Conservation (phyloP, 306 rosid species). For the Fagus crenata region DNA sequence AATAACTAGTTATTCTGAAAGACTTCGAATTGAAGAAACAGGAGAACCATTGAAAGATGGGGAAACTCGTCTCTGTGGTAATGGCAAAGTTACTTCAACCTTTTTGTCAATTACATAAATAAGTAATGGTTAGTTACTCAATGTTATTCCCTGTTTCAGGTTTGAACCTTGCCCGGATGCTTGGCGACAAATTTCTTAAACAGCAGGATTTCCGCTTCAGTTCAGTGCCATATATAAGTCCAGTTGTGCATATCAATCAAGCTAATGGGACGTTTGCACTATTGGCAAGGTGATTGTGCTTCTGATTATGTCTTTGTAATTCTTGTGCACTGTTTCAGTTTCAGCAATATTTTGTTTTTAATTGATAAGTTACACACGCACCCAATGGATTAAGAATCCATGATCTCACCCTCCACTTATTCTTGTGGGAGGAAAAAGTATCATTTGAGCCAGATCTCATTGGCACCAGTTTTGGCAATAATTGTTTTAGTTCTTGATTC, state of each 20-base stretch:
- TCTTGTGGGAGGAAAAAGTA: too few species aligned
- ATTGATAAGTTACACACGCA: too few species aligned
- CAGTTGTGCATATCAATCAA: conserved; percentile 60
- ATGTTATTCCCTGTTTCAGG: conserved; percentile 50
- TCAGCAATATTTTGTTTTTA: not conserved
- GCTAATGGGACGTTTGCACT: conserved; percentile 65
- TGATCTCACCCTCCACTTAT: too few species aligned
- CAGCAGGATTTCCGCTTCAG: conserved; percentile 95
- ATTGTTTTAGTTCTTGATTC: conserved; percentile 1
- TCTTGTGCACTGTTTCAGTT: not conserved
- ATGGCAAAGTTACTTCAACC: not conserved
- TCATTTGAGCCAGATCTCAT: too few species aligned
- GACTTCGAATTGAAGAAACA: conserved; percentile 66
- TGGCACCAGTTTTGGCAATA: not conserved
- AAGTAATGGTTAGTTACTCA: conserved; percentile 30
- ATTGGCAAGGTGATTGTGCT: conserved; percentile 76
- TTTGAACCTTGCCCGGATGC: conserved; percentile 93
- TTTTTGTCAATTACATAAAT: conserved; percentile 13
- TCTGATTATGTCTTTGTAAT: conserved; percentile 25
- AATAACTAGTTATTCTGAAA: conserved; percentile 64
- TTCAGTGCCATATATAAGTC: conserved; percentile 81
- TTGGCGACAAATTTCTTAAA: conserved; percentile 96
- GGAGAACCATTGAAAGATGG: conserved; percentile 90
- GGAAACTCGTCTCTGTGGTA: conserved; percentile 91
- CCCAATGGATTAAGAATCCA: too few species aligned